Evolutionary conservation across 352 stramenopile genomes (phyloP).

Genomic region (Globisporangium iwayamae): DNA sequence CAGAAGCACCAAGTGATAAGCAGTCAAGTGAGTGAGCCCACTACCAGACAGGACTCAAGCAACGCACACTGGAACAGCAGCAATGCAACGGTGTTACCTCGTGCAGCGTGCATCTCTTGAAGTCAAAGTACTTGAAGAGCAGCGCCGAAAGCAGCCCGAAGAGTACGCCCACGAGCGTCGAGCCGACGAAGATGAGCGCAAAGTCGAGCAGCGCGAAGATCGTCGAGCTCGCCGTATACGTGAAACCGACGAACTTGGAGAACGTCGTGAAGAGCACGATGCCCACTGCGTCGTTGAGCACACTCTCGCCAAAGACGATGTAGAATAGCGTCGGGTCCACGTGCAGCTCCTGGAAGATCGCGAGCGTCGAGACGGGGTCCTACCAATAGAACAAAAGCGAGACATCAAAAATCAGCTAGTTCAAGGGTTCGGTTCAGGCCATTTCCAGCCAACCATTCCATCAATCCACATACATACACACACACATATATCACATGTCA

Average conservation of each 20-base stretch:
- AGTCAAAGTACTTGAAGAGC: constrained; percentile 89
- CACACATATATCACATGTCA: no score
- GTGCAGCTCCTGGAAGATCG: constrained; percentile 88
- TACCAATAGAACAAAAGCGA: background rate
- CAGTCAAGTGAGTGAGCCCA: background rate
- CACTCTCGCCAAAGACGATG: constrained; percentile 93
- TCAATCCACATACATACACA: no score
- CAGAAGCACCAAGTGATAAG: background rate
- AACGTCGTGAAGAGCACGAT: constrained; percentile 93
- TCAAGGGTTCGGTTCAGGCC: background rate
- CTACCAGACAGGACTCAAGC: background rate
- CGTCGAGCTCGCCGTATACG: constrained; percentile 75
- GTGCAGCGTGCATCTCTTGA: constrained; percentile 79
- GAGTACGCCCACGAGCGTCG: constrained; percentile 83
- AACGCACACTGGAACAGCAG: background rate
- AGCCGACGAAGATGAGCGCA: constrained; percentile 85
- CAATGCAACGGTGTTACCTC: constrained; percentile 43
- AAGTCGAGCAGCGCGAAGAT: constrained; percentile 89
- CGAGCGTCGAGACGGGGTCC: constrained; percentile 90
- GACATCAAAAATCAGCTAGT: background rate
- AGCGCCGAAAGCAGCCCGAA: constrained; percentile 79
- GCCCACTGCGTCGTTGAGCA: constrained; percentile 92
- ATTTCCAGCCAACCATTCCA: background rate
- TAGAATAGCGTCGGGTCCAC: constrained; percentile 92
- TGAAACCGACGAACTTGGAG: constrained; percentile 87